These are phyloP conservation scores for Paecilomyces fulvus DNA, from an alignment of 2,329 filamentous ascomycete species.

Conservation along the genomic window DNA sequence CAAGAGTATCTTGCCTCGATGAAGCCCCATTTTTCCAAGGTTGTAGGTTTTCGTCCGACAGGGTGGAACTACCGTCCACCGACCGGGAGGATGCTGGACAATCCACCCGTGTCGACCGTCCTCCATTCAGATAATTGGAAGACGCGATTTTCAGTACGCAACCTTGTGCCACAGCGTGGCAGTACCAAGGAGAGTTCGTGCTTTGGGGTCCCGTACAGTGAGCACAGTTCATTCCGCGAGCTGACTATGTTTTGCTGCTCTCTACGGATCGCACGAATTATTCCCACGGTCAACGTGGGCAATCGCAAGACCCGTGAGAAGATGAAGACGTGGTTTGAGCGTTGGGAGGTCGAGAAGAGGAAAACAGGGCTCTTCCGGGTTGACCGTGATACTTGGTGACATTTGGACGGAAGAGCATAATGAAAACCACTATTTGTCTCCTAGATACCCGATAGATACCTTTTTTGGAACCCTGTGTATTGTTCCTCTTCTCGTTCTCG, in stretches of 20 bases:
- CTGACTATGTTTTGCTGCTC: conserved; percentile 87
- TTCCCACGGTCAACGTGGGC: conserved; percentile 88
- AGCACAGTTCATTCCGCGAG: conserved; percentile 92
- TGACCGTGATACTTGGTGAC: conserved; percentile 21
- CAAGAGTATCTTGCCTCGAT: conserved; percentile 78
- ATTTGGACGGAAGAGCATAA: neutral
- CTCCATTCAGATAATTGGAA: conserved; percentile 66
- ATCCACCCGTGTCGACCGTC: conserved; percentile 56
- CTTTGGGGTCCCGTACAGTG: conserved; percentile 90
- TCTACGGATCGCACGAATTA: conserved; percentile 75
- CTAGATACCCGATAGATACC: neutral
- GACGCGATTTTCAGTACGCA: conserved; percentile 59
- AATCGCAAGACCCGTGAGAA: conserved; percentile 53
- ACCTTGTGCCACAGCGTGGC: conserved; percentile 74
- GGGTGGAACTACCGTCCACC: conserved; percentile 89
- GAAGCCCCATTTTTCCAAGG: conserved; percentile 71
- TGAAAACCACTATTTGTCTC: neutral
- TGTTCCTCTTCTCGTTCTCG: neutral
- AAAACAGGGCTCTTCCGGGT: conserved; percentile 52
- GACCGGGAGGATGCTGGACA: conserved; percentile 52
- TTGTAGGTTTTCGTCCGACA: conserved; percentile 84
- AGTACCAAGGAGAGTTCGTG: conserved; percentile 75
- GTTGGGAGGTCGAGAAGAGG: conserved; percentile 54
- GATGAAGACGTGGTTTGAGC: conserved; percentile 60
- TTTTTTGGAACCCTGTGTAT: neutral